A percentile compares a stretch with the other conserved stretches of the same genome.
Evolutionary conservation across 1,284 basidiomycete genomes (phyloP).

Genomic region (Ustilago crameri): DNA sequence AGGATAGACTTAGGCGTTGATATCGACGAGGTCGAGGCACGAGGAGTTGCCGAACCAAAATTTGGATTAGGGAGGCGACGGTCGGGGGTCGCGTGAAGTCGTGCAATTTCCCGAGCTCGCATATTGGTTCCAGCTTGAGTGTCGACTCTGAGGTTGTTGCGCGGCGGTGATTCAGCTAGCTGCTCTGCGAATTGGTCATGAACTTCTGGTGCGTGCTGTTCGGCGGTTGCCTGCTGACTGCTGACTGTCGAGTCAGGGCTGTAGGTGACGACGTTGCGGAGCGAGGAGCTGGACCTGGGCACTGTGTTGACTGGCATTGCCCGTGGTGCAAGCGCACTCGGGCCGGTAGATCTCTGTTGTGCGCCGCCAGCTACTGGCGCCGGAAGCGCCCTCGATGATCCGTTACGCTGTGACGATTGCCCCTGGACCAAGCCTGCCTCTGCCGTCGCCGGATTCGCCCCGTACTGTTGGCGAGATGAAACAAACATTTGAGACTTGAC

Average conservation of each 20-base stretch:
- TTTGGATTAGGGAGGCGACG: slow-evolving; percentile 23
- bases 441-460: neutral
- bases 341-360: neutral
- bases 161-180: slow-evolving; percentile 1
- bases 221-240: slow-evolving; percentile 26
- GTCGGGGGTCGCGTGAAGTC: slow-evolving; percentile 29
- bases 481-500: slow-evolving; percentile 33
- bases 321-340: slow-evolving; percentile 18
- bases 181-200: slow-evolving; percentile 11
- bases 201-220: slow-evolving; percentile 11
- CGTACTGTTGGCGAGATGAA: slow-evolving; percentile 11
- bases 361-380: neutral
- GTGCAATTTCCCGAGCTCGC: slow-evolving; percentile 18
- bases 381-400: neutral
- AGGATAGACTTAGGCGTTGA: slow-evolving; percentile 48
- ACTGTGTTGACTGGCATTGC: slow-evolving; percentile 23
- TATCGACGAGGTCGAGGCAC: slow-evolving; percentile 21
- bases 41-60: slow-evolving; percentile 30
- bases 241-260: slow-evolving; percentile 43
- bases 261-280: slow-evolving; percentile 47
- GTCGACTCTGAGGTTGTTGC: slow-evolving; percentile 2
- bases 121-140: slow-evolving; percentile 16
- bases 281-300: slow-evolving; percentile 40
- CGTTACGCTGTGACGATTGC: neutral
- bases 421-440: neutral